Conservation (phyloP, 768 basidiomycete genomes). For the Xerocomus brunneocitrinus region DNA sequence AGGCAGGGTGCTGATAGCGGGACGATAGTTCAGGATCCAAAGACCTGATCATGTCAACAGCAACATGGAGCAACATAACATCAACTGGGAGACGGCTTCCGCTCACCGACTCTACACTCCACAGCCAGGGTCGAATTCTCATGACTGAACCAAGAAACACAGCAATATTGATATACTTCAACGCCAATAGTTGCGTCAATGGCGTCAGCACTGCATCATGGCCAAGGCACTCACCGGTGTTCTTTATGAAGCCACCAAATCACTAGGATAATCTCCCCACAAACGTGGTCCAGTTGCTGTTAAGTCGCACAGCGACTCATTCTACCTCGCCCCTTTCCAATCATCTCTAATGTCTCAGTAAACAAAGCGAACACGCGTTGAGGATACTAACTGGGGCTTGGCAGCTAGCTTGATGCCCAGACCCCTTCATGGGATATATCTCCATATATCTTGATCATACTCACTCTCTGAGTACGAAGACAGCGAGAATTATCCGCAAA, state of each 20-base stretch:
- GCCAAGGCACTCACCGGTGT: constrained; percentile 4
- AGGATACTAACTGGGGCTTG: background rate
- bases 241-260: background rate
- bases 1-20: background rate
- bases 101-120: background rate
- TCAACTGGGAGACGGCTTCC: constrained; percentile 5
- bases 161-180: background rate
- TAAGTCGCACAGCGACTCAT: background rate
- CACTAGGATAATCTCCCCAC: constrained; percentile 2
- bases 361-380: background rate
- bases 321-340: background rate
- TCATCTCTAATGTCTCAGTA: background rate
- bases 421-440: background rate
- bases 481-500: no score
- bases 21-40: background rate
- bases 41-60: background rate
- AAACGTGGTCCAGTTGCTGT: background rate
- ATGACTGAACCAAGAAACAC: constrained; percentile 4
- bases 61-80: background rate
- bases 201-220: background rate
- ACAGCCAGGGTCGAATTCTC: constrained; percentile 1
- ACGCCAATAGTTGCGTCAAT: background rate
- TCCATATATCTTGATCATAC: no score
- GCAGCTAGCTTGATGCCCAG: background rate
- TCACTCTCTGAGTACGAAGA: no score